These are phyloP conservation scores for Phaeosphaeriaceae sp. DNA, from an alignment of 2,329 filamentous ascomycete species.

Conservation along the genomic window DNA sequence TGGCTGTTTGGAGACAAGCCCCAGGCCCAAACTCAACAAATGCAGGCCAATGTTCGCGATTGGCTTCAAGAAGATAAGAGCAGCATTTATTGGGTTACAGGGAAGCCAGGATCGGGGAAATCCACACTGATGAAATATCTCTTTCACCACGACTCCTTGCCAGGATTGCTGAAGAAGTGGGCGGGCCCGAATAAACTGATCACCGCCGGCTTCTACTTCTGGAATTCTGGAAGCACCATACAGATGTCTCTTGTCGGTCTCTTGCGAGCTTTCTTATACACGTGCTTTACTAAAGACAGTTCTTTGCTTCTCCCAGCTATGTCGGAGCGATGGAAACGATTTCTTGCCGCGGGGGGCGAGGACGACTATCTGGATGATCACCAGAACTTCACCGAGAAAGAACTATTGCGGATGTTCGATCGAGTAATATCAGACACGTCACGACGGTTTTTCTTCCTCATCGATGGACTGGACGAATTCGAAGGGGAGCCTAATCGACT, in stretches of 20 bases:
- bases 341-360: not conserved
- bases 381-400: conserved; percentile 11
- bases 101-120: conserved; percentile 57
- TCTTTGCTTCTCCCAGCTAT: not conserved
- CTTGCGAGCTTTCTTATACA: conserved; percentile 1
- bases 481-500: conserved; percentile 1
- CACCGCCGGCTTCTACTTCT: conserved; percentile 37
- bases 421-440: conserved; percentile 58
- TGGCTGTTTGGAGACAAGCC: conserved; percentile 10
- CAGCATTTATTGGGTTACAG: conserved; percentile 47
- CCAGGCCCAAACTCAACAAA: not conserved
- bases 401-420: conserved; percentile 18
- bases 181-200: conserved; percentile 24
- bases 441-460: conserved; percentile 48
- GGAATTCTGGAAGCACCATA: conserved; percentile 28
- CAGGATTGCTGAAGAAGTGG: conserved; percentile 37
- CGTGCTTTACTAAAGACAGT: conserved; percentile 7
- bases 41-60: conserved; percentile 12
- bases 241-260: conserved; percentile 8
- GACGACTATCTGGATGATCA: too few species aligned
- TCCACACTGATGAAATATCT: conserved; percentile 53
- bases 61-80: conserved; percentile 17
- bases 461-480: conserved; percentile 16
- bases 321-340: conserved; percentile 4
- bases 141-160: conserved; percentile 8